These are phyloP conservation scores for Pezicula radicicola DNA, from an alignment of 2,329 filamentous ascomycete genomes.

Conservation along the genomic window DNA sequence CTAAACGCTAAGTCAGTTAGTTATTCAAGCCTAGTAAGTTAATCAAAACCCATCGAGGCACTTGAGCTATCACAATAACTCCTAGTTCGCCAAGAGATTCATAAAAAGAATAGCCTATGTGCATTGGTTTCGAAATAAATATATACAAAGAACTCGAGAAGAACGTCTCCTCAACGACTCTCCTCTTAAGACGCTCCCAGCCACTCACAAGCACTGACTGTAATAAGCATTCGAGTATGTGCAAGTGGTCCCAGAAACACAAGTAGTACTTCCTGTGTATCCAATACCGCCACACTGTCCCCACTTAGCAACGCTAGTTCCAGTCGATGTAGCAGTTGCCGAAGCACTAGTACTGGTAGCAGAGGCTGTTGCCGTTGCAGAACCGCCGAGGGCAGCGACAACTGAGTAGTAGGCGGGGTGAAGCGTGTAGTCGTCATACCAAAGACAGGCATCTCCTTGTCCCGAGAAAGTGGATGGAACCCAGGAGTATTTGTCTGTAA, in stretches of 20 bases:
- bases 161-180: too few species aligned
- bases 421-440: conserved; percentile 37
- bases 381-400: conserved; percentile 27
- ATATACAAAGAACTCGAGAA: too few species aligned
- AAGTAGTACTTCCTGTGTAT: conserved; percentile 23
- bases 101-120: too few species aligned
- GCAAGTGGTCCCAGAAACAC: conserved; percentile 21
- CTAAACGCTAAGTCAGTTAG: too few species aligned
- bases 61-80: too few species aligned
- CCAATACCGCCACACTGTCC: conserved; percentile 21
- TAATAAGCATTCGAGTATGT: conserved; percentile 16
- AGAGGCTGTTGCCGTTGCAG: background rate
- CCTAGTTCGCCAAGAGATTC: too few species aligned
- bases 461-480: conserved; percentile 38
- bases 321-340: background rate
- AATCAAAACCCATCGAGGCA: too few species aligned
- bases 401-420: conserved; percentile 41
- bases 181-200: background rate
- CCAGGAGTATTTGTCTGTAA: conserved; percentile 34
- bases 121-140: too few species aligned
- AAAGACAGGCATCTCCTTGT: conserved; percentile 38
- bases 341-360: background rate
- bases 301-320: conserved; percentile 6
- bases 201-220: conserved; percentile 13
- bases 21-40: too few species aligned